Conservation (phyloP, 441 rosid species). For the Adansonia madagascariensis region DNA sequence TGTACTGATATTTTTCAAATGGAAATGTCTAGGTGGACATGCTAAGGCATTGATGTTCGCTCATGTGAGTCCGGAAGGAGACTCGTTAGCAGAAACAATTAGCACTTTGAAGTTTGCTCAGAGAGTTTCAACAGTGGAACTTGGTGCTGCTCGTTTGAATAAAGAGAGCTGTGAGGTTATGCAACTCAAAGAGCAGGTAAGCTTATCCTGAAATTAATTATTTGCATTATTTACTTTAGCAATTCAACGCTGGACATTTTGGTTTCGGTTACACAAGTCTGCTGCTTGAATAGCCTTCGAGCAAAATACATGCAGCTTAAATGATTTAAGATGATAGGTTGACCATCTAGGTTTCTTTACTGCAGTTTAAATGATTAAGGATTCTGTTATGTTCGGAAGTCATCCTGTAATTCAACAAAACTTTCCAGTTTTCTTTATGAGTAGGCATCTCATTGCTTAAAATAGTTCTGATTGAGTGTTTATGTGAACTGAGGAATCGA, state of each 20-base stretch:
- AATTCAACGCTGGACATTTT: neutral
- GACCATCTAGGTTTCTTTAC: neutral
- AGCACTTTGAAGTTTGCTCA: constrained; percentile 93
- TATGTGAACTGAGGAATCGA: neutral
- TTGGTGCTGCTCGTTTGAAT: constrained; percentile 80
- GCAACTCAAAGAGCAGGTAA: constrained; percentile 80
- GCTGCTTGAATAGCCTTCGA: neutral
- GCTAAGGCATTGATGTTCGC: constrained; percentile 96
- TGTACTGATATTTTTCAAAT: neutral
- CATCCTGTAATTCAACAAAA: neutral
- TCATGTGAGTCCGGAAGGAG: constrained; percentile 88
- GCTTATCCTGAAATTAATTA: neutral
- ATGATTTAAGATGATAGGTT: neutral
- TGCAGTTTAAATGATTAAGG: neutral
- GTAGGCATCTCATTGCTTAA: neutral
- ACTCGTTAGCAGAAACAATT: constrained; percentile 75
- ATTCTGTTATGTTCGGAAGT: neutral
- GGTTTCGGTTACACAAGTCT: neutral
- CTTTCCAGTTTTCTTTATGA: neutral
- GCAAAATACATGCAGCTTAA: neutral
- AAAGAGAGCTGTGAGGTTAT: constrained; percentile 80
- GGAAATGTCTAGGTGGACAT: constrained; percentile 64
- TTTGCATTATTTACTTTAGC: neutral
- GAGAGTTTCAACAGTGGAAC: constrained; percentile 81
- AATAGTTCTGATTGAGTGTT: neutral